Base-by-base conservation (phyloP, 805 yeast genomes). In the Saturnispora galanensis region DNA sequence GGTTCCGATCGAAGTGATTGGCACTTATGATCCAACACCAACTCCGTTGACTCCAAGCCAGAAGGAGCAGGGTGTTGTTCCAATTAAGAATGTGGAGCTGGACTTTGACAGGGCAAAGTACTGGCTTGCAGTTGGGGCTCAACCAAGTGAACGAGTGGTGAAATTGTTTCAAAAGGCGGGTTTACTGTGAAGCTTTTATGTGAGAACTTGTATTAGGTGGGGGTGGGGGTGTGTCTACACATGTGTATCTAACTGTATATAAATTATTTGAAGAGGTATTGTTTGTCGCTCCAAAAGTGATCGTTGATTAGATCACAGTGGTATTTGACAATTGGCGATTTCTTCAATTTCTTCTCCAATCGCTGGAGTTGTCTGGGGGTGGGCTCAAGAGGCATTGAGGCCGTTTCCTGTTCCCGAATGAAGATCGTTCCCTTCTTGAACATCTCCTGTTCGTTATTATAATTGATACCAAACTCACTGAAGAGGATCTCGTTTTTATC, bases 61-160 rank as follows among this genome's bases (percentile, higher is more conserved):
- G 56, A 67, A 66, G 51, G 76, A 71, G 34, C 60, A 59, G 16
- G 84, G 83, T 10, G 59, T 64, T 31, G 66, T 68, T 34, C 84
- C 89, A 10, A 70, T 74, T 40, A 90, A 93, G 61, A 88, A 88
- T 53, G 76, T 90, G 35, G 74, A 80, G 52, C 67, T 93, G 32
- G 97, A 93, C 60, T 88, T 93, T 59, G 78, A 79, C 51, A 77
- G 96, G 56, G 78, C 96, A 5, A 87, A 87, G 62, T 93, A 93
- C 65, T 93, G 98, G 98, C 68, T 93, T 31, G 95, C 96, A 56
- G 95, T 87, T 15, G 98, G 98, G 10, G 97, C 97, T 1, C 95
- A 85, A 60, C 95, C 96, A 6, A 79, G 90, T 18, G 88, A 83
- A 37, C 69, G 93, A 3, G 95, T 90, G 10, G 73, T 78, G 2